Percentiles rank a stretch among this genome's conserved stretches.
Evolutionary conservation across 352 stramenopile genomes (phyloP).

Genomic region (Thraustochytrium sp.): DNA sequence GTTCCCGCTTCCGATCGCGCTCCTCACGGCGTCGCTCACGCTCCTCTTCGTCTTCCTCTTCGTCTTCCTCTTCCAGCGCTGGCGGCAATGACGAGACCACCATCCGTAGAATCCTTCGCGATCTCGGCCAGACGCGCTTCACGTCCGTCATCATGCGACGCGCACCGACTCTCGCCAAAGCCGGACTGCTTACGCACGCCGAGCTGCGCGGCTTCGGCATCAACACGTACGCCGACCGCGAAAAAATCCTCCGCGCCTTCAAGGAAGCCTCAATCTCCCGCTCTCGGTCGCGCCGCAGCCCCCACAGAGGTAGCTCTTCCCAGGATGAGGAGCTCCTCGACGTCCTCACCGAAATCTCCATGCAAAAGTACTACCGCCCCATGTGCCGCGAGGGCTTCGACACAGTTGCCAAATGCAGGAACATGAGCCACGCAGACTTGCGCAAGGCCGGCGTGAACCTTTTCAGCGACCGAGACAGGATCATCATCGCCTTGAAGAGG

Average conservation of each 20-base stretch:
- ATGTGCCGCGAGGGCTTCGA: neutral
- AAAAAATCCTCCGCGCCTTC: constrained; percentile 2
- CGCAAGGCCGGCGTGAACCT: neutral
- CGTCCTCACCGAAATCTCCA: neutral
- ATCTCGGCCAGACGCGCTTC: neutral
- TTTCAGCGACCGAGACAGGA: neutral
- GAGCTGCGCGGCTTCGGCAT: neutral
- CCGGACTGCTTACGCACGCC: neutral
- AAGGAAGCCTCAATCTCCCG: neutral
- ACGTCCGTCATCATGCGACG: neutral
- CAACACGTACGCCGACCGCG: neutral
- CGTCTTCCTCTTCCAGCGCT: too few relatives aligned
- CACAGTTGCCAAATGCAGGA: neutral
- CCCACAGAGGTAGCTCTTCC: neutral
- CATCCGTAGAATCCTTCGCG: neutral
- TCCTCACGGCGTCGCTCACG: too few relatives aligned
- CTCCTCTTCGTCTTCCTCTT: too few relatives aligned
- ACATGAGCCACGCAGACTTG: constrained; percentile 2
- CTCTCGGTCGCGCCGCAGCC: neutral
- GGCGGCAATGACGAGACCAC: neutral
- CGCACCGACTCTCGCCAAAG: neutral
- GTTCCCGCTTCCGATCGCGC: neutral
- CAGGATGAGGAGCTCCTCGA: neutral
- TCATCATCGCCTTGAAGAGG: neutral
- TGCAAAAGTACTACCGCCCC: neutral